Evolutionary conservation across 371 early-diverging fungal genomes (phyloP), one percentile per base, ranked within the genome.

Genomic region (Mucor racemosus): DNA sequence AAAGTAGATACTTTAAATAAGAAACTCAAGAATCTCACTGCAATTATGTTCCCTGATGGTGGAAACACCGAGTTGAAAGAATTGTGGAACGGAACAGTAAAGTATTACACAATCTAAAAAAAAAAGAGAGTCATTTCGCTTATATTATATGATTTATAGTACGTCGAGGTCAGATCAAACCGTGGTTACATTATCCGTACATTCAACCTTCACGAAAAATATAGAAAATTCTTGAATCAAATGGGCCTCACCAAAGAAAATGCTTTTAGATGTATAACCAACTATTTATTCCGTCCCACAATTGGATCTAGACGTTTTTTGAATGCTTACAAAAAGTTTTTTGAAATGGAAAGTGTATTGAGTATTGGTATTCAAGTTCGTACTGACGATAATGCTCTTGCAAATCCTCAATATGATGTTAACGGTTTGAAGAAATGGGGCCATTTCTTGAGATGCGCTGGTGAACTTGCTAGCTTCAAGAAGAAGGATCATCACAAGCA

Each of bases 101-200:
- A 73, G 34, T 34, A 64, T 33, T 34, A 36, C 38, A 38, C 38
- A 3, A 3, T 2, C 5, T 7, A 38, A 11, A 9, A 11, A 48
- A 41, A 38, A 41, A 15, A 53, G 14, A 4, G 38, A 11, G 0
- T 14, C 40, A 17, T 13, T 40, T 11, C 5, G 4, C 38, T 40
- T 40, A 9, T 40, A 40, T 13, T 14, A 13, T 46, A 42, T 48
- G 14, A 41, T 50, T 46, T 14, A 48, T 68, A 83, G 79, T 79
- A 78, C 58, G 74, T 84, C 14, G 74, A 80, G 42, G 66, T 76
- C 26, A 61, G 73, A 36, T 79, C 80, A 5, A 84, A 84, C 50
- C 84, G 84, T 38, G 84, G 74, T 11, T 81, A 75, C 62, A 76
- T 84, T 26, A 68, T 84, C 26, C 76, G 77, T 50, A 81, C 81